phyloP scores from a whole-genome alignment of 768 basidiomycete species.

The Mycena maculata region DNA sequence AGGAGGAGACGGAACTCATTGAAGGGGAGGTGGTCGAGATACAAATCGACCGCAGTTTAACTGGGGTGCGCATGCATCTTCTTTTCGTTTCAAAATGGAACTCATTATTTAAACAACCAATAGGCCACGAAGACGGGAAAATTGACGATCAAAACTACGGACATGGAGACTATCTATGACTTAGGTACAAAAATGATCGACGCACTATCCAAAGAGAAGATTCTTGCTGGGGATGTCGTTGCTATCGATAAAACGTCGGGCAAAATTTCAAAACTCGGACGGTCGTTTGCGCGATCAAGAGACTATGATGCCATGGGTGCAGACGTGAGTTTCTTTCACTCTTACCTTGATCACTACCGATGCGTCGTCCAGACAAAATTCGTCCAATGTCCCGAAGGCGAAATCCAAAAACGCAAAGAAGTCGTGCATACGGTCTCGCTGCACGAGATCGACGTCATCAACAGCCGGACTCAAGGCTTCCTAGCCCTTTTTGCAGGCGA shows the following conservation, averaged over 20 bases:
- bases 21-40: constrained; percentile 99
- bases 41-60: constrained; percentile 96
- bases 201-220: constrained; percentile 95
- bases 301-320: constrained; percentile 99
- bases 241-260: constrained; percentile 98
- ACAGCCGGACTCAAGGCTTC: constrained; percentile 98
- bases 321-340: constrained; percentile 71
- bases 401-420: constrained; percentile 97
- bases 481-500: constrained; percentile 95
- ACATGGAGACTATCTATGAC: constrained; percentile 99
- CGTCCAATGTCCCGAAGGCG: constrained; percentile 97
- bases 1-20: constrained; percentile 97
- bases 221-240: constrained; percentile 93
- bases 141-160: constrained; percentile 96
- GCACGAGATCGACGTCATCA: constrained; percentile 99
- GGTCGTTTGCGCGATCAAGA: constrained; percentile 95
- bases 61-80: constrained; percentile 72
- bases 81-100: not conserved
- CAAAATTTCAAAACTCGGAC: constrained; percentile 94
- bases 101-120: not conserved
- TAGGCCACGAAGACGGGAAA: constrained; percentile 98
- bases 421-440: constrained; percentile 97
- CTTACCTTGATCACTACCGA: constrained; percentile 15
- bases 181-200: constrained; percentile 99
- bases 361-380: constrained; percentile 85